Evolutionary conservation across 768 basidiomycete species (phyloP), one percentile per base, ranked within the genome.

Genomic region (Pisolithus albus): DNA sequence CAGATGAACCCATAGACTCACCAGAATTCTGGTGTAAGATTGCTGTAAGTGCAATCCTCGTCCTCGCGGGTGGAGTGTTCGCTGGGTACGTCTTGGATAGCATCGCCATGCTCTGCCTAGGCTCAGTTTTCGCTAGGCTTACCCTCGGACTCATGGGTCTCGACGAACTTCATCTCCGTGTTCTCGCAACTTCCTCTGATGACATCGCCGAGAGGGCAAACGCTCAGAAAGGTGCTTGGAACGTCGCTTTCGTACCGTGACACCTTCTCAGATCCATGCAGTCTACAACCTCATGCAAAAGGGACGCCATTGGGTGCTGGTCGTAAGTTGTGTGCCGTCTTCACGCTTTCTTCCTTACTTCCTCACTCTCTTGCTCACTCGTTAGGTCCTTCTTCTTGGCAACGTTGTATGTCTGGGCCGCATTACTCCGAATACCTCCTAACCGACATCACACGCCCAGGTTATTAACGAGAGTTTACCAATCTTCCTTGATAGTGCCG

Each of bases 141-240:
- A 96, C 93, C 0, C 81, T 96, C 26, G 93, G 91, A 1, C 74
- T 96, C 24, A 95, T 95, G 93, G 93, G 93, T 1, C 77, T 94
- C 16, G 92, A 96, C 56, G 89, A 92, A 54, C 78, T 96, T 15
- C 90, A 95, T 59, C 78, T 96, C 5, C 82, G 91, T 16, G 93
- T 95, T 4, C 75, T 96, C 39, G 75, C 90, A 0, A 77, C 82
- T 1, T 88, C 89, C 8, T 92, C 91, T 0, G 87, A 88, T n/a
- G 77, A 91, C 62, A 55, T 70, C 5, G 73, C 59, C 19, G 88
- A 94, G 67, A 78, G 80, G 59, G 57, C 62, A 38, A 88, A 91
- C 53, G 90, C 90, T 0, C 75, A 77, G 61, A 83, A 78, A 70
- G 88, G 88, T 84, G 46, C 2, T 65, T 51, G 16, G n/a, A 30